A percentile compares a stretch with the other conserved stretches of the same genome.
These are phyloP conservation scores for Fusarium sp. DNA, from an alignment of 2,329 filamentous ascomycete genomes.

Conservation along the genomic window DNA sequence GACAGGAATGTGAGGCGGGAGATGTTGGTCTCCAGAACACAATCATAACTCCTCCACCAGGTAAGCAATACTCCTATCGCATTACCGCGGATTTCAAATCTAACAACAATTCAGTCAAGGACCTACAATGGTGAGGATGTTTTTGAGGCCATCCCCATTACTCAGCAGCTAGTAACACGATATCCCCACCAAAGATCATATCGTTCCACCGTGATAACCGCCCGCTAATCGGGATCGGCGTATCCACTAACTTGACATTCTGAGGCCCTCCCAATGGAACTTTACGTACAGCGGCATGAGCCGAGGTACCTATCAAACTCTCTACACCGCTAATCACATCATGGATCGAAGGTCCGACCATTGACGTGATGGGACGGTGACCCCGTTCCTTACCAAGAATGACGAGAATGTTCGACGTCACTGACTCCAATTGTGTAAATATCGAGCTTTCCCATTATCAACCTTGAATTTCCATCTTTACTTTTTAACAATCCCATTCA, in stretches of 20 bases:
- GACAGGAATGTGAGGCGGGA: neutral
- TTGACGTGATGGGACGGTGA: conserved; percentile 3
- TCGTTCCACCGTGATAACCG: neutral
- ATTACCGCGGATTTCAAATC: too few species aligned
- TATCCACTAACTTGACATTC: neutral
- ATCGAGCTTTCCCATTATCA: neutral
- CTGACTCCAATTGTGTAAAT: neutral
- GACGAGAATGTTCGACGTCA: conserved; percentile 2
- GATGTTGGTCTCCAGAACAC: neutral
- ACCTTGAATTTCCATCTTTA: neutral
- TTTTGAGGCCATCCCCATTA: neutral
- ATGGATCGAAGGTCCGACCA: conserved; percentile 1
- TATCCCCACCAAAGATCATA: neutral
- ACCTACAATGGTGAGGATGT: neutral
- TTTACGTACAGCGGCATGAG: neutral
- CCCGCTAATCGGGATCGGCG: neutral
- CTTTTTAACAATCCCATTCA: neutral
- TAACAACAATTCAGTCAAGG: neutral
- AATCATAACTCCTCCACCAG: neutral
- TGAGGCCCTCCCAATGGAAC: neutral
- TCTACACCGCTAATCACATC: conserved; percentile 26
- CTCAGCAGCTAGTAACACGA: neutral
- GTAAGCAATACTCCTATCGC: neutral
- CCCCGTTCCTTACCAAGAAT: neutral
- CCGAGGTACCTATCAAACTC: neutral